Evolutionary conservation across 345 rosid genomes (phyloP), one percentile per base, ranked within the genome.

Genomic region (Mallotus nudiflorus): DNA sequence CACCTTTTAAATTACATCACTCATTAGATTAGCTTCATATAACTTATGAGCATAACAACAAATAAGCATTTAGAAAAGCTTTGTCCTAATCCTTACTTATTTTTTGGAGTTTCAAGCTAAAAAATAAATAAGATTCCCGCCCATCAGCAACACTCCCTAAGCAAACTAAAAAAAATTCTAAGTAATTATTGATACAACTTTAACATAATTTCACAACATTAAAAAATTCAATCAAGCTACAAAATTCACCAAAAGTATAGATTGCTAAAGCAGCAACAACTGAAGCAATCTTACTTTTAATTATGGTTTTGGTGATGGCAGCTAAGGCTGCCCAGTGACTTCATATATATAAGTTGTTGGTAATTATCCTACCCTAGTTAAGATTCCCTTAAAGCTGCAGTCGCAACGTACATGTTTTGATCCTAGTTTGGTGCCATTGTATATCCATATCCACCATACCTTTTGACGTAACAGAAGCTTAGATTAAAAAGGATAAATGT

Each of bases 321-420:
- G 55, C 65, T 39, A 35, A n/a, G 70, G 50, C 62, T 54, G 35
- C 62, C 62, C 40, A 59, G 56, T 58, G 28, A 54, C 25, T 71
- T 78, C 75, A 51, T 46, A 4, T 42, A 48, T 70, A 61, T 14
- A n/a, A n/a, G n/a, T n/a, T n/a, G n/a, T n/a, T n/a, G n/a, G n/a
- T n/a, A n/a, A n/a, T n/a, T n/a, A n/a, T n/a, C n/a, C n/a, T n/a
- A n/a, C n/a, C n/a, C n/a, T n/a, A n/a, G 31, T 66, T 75, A 93
- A 62, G 92, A 91, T 70, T 86, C 84, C 37, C 96, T 91, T 0
- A 89, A 89, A 70, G 91, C 87, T 13, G 84, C 91, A 53, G 92
- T 85, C 0, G 87, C 86, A 53, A 82, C 82, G 62, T 87, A 79
- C 75, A 73, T 78, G 84, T 76, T 72, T 8, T 85, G 83, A 66